phyloP scores from a whole-genome alignment of 805 yeast species.

The Saccharomycopsis babjevae region DNA sequence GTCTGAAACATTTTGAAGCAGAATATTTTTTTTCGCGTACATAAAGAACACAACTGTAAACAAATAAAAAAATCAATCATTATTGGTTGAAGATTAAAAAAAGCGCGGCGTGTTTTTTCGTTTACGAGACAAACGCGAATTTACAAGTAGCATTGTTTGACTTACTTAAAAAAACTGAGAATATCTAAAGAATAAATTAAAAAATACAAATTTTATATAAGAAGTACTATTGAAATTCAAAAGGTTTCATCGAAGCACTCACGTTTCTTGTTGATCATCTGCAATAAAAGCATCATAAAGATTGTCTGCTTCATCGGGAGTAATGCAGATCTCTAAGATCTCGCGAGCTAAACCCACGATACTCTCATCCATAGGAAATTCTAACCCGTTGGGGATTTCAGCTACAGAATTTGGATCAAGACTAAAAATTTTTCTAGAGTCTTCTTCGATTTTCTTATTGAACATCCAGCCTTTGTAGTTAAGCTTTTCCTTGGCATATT shows the following conservation, averaged over 20 bases:
- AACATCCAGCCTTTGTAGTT: constrained; percentile 23
- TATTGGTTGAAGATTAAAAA: not conserved
- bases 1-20: not conserved
- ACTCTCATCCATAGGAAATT: constrained; percentile 50
- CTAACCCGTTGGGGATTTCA: constrained; percentile 45
- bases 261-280: constrained; percentile 9
- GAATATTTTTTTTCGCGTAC: not conserved
- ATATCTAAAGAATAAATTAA: not conserved
- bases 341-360: constrained; percentile 63
- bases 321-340: constrained; percentile 54
- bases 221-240: not conserved
- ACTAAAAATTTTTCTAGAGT: constrained; percentile 35
- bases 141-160: no score
- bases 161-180: no score
- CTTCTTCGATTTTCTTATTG: constrained; percentile 34
- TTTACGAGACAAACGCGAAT: no score
- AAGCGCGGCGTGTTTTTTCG: not conserved
- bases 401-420: constrained; percentile 20
- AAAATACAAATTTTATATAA: not conserved
- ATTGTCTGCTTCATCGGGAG: constrained; percentile 73
- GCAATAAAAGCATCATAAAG: constrained; percentile 34
- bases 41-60: not conserved
- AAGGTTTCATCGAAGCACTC: not conserved
- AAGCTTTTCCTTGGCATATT: constrained; percentile 23
- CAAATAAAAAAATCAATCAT: not conserved